Conservation (phyloP, 1,284 basidiomycete species). For the Ustilago tritici region DNA sequence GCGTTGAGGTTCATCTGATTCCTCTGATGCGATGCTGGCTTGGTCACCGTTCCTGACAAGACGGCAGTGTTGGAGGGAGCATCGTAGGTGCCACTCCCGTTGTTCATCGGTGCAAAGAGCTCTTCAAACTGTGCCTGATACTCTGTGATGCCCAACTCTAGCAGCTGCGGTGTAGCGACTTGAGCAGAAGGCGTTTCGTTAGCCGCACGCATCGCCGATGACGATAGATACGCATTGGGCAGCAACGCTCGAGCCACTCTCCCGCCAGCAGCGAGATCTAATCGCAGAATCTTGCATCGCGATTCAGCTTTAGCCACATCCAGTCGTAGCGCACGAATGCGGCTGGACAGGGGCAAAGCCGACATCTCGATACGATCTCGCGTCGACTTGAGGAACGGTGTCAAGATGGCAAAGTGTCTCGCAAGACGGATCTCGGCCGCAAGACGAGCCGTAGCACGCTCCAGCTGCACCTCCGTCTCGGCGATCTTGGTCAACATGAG, state of each 20-base stretch:
- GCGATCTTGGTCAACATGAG: constrained; percentile 71
- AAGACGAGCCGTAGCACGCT: constrained; percentile 63
- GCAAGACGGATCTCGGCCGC: constrained; percentile 59
- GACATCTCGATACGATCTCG: constrained; percentile 63
- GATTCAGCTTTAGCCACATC: constrained; percentile 54
- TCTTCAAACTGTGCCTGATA: constrained; percentile 48
- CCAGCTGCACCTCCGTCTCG: constrained; percentile 84
- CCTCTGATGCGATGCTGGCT: constrained; percentile 47
- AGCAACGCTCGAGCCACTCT: constrained; percentile 31
- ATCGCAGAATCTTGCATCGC: constrained; percentile 44
- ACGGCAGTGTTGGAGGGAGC: constrained; percentile 9
- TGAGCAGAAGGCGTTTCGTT: constrained; percentile 33
- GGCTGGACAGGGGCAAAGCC: constrained; percentile 49
- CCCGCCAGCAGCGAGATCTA: constrained; percentile 56
- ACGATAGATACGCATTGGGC: constrained; percentile 34
- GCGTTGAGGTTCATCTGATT: constrained; percentile 51
- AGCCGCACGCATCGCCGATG: constrained; percentile 36
- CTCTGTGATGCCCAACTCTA: constrained; percentile 40
- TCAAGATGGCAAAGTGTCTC: constrained; percentile 60
- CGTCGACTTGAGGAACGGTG: constrained; percentile 63
- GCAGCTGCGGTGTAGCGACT: constrained; percentile 41
- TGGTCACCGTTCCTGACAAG: constrained; percentile 29
- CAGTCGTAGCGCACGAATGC: constrained; percentile 52
- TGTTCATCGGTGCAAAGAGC: constrained; percentile 30
- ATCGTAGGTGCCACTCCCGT: constrained; percentile 12